phyloP scores from a whole-genome alignment of 306 rosid species.

The Lathyrus sativus region DNA sequence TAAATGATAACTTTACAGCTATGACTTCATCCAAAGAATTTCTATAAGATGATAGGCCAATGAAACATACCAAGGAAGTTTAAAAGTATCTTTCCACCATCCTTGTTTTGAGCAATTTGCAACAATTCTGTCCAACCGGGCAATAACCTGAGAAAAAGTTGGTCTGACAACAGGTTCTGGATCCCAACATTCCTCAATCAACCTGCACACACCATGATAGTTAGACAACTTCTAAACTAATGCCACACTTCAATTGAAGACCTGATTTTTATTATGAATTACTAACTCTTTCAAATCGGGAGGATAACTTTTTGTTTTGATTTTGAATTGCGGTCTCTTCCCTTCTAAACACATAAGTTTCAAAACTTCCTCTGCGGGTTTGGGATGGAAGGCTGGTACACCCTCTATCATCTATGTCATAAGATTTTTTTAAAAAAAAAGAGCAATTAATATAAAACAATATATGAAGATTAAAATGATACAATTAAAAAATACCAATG shows the following conservation, averaged over 20 bases:
- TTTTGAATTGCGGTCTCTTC: conserved; percentile 75
- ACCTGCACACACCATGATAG: conserved; percentile 54
- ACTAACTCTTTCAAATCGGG: conserved; percentile 90
- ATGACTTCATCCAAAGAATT: conserved; percentile 30
- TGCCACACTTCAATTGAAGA: conserved; percentile 21
- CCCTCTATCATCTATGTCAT: conserved; percentile 89
- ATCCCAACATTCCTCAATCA: conserved; percentile 98
- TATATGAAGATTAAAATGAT: conserved; percentile 12
- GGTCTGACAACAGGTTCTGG: conserved; percentile 82
- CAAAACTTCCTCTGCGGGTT: conserved; percentile 67
- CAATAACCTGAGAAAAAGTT: conserved; percentile 77
- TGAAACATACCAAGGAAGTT: conserved; percentile 88
- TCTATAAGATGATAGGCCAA: conserved; percentile 11
- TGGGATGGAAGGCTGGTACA: conserved; percentile 66
- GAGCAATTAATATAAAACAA: neutral
- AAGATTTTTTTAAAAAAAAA: neutral
- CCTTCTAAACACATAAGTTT: conserved; percentile 73
- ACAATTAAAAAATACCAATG: conserved; percentile 21
- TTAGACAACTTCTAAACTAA: conserved; percentile 37
- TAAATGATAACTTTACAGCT: conserved; percentile 7
- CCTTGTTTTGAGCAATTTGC: conserved; percentile 90
- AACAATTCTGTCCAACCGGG: conserved; percentile 81
- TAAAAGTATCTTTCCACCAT: conserved; percentile 98
- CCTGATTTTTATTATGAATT: conserved; percentile 21
- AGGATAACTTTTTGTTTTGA: conserved; percentile 83